phyloP scores from a whole-genome alignment of 1,284 basidiomycete species.

The Takashimella tepidaria region DNA sequence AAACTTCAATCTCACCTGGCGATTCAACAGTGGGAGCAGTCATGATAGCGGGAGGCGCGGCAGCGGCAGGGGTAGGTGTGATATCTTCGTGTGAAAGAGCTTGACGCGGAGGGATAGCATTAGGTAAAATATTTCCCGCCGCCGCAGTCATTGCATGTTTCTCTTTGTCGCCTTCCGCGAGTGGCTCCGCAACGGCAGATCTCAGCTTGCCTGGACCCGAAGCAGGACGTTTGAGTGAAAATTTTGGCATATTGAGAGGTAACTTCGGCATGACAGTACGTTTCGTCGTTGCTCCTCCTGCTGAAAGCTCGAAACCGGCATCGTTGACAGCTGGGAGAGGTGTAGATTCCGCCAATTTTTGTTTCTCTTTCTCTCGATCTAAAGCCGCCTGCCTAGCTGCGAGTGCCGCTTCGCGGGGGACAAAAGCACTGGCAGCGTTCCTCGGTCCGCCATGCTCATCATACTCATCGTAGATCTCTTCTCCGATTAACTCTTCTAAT shows the following conservation, averaged over 20 bases:
- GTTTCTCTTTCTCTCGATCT: conserved; percentile 20
- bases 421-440: conserved; percentile 27
- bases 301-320: conserved; percentile 17
- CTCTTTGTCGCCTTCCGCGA: neutral
- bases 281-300: neutral
- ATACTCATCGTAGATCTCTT: conserved; percentile 79
- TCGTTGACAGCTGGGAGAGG: conserved; percentile 21
- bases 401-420: conserved; percentile 32
- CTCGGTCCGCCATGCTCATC: conserved; percentile 26
- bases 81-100: neutral
- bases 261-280: conserved; percentile 21
- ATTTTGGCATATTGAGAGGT: conserved; percentile 19
- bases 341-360: conserved; percentile 13
- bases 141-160: neutral
- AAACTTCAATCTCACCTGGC: neutral
- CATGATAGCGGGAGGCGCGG: too few relatives aligned
- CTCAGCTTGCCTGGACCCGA: conserved; percentile 21
- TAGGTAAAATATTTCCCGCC: neutral
- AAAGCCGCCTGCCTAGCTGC: conserved; percentile 30
- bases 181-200: neutral
- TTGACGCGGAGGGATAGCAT: neutral
- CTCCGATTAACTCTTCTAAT: conserved; percentile 82
- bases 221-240: conserved; percentile 18
- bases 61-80: neutral
- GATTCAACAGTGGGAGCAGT: neutral